Evolutionary conservation across 345 rosid species (phyloP).

Genomic region (Reutealis trisperma): DNA sequence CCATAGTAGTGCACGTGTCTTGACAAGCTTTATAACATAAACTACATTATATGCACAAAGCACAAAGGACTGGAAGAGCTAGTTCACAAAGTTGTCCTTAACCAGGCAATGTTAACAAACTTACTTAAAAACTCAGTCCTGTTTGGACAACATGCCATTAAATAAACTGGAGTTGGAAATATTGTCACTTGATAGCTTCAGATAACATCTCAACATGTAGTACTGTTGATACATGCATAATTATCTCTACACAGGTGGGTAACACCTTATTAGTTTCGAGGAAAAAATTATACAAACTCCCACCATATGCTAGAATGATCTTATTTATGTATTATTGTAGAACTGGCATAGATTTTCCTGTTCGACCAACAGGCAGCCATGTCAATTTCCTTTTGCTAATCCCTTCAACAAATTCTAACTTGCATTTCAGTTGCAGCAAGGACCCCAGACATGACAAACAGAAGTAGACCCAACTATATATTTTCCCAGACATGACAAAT

Average conservation of each 20-base stretch:
- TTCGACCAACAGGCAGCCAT: background rate
- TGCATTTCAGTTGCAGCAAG: background rate
- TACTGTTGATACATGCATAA: background rate
- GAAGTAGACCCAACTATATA: background rate
- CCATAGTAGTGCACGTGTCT: background rate
- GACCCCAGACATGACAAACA: background rate
- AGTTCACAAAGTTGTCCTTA: background rate
- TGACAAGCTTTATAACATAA: background rate
- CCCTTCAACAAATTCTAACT: background rate
- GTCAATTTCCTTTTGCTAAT: background rate
- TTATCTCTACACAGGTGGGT: background rate
- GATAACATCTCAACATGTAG: background rate
- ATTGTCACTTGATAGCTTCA: background rate
- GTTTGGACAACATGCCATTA: background rate
- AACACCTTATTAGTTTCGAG: background rate
- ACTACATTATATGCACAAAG: background rate
- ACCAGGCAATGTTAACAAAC: background rate
- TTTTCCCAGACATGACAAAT: background rate
- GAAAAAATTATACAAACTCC: background rate
- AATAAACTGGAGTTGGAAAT: background rate
- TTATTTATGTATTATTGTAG: no score
- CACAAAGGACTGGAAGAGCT: background rate
- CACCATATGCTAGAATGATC: no score
- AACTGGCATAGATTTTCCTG: background rate
- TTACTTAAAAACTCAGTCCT: background rate